Conservation (phyloP, 2,329 filamentous ascomycete species). For the Penicillium sp. region DNA sequence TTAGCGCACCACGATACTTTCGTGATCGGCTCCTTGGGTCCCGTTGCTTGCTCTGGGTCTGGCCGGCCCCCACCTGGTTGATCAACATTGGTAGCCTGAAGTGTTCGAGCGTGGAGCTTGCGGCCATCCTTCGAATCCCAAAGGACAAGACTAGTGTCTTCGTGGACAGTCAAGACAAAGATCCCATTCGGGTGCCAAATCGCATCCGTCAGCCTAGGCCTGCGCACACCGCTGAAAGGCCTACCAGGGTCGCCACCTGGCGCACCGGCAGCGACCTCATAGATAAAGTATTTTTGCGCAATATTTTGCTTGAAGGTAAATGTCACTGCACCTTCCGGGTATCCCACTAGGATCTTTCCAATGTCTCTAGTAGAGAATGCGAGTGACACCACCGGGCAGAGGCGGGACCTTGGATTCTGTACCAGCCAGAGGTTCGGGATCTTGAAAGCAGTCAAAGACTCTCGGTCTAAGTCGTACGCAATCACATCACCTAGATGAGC, state of each 20-base stretch:
- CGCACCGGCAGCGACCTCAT: constrained; percentile 76
- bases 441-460: constrained; percentile 72
- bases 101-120: constrained; percentile 77
- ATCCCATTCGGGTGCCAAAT: constrained; percentile 95
- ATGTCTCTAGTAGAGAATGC: constrained; percentile 90
- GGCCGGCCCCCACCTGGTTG: constrained; percentile 55
- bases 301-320: constrained; percentile 95
- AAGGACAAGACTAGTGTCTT: constrained; percentile 87
- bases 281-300: constrained; percentile 76
- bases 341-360: constrained; percentile 87
- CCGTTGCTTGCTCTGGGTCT: constrained; percentile 50
- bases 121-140: constrained; percentile 92
- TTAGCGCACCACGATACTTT: constrained; percentile 93
- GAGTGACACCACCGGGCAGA: constrained; percentile 70
- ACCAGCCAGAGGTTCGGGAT: constrained; percentile 86
- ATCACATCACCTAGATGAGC: constrained; percentile 67
- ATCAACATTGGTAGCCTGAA: constrained; percentile 73
- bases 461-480: constrained; percentile 89
- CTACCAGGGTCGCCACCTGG: constrained; percentile 73
- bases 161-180: constrained; percentile 81
- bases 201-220: constrained; percentile 76
- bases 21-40: constrained; percentile 71
- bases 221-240: constrained; percentile 62
- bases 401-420: constrained; percentile 65
- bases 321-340: constrained; percentile 80